These are phyloP conservation scores for Pisolithus orientalis DNA, from an alignment of 768 basidiomycete genomes.

Conservation along the genomic window DNA sequence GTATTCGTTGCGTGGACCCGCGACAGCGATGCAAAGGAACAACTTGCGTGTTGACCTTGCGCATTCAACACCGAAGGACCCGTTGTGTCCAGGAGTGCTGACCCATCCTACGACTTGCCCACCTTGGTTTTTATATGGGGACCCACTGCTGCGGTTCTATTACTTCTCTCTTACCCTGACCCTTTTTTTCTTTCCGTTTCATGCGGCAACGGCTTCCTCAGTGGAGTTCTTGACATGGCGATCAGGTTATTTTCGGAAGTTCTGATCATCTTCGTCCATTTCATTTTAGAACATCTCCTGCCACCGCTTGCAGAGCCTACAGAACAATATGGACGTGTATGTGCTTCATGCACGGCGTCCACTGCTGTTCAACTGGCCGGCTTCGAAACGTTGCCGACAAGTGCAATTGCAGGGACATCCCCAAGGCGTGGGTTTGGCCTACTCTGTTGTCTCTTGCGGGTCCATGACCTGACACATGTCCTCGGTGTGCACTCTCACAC, in stretches of 20 bases:
- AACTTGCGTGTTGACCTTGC: constrained; percentile 7
- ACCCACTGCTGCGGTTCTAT: not conserved
- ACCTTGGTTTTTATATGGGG: not conserved
- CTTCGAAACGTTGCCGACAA: not conserved
- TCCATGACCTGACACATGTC: not conserved
- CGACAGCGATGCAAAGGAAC: constrained; percentile 30
- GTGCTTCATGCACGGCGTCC: not conserved
- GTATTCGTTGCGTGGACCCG: constrained; percentile 27
- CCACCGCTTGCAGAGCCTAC: not conserved
- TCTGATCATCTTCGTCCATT: not conserved
- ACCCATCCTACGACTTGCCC: not conserved
- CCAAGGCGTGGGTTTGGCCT: too few species aligned
- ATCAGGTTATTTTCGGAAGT: not conserved
- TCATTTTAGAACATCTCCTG: not conserved
- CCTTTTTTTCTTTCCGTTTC: too few species aligned
- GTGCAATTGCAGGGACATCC: too few species aligned
- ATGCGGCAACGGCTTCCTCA: too few species aligned
- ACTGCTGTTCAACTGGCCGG: not conserved
- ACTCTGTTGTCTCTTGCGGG: not conserved
- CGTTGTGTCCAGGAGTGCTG: not conserved
- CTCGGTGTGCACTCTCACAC: too few species aligned
- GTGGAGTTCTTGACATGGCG: too few species aligned
- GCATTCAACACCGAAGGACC: not conserved
- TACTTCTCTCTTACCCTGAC: not conserved
- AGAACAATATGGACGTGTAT: not conserved